Evolutionary conservation across 352 stramenopile species (phyloP), one percentile per base, ranked within the genome.

Genomic region (Pythium aphanidermatum): DNA sequence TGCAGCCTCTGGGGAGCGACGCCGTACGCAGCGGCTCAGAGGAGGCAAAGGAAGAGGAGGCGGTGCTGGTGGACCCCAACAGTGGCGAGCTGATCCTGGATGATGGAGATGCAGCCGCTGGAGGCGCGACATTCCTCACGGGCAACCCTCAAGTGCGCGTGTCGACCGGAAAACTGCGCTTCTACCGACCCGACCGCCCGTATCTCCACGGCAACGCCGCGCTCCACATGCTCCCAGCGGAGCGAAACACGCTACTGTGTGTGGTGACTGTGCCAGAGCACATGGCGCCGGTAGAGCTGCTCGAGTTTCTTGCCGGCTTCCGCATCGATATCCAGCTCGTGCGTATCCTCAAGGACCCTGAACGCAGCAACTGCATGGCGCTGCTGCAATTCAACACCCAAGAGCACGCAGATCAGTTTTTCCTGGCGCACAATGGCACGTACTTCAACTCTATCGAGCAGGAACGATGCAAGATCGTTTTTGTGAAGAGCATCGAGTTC

Each of bases 361-460:
- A 89, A 35, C 71, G 79, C 36, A 76, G 60, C 61, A 92, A 92
- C 43, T 92, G 83, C 54, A 91, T 94, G 80, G 72, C 81, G 32
- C 69, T 92, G 31, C 71, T 94, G 53, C 83, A 92, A 47, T 94
- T 92, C 56, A 53, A 70, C 24, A 55, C 55, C n/a, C 80, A 91
- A 43, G 75, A 91, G 24, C 64, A 75, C 54, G 83, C 83, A 2
- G 83, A 91, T 35, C 75, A 87, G 56, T 94, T 94, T 47, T 94
- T 87, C 33, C 45, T 91, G 61, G 78, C 76, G 21, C 87, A 92
- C 55, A 95, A 96, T 35, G 83, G 86, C 49, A 90, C 75, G 24
- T 92, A 89, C 47, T 96, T 96, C 58, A 96, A 93, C 60, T 96
- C 86, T 44, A 93, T 96, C 33, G 84, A 96, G 66, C 81, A 83